Evolutionary conservation across 2,329 filamentous ascomycete species (phyloP), one percentile per base, ranked within the genome.

Genomic region (Ascochyta rabiei): DNA sequence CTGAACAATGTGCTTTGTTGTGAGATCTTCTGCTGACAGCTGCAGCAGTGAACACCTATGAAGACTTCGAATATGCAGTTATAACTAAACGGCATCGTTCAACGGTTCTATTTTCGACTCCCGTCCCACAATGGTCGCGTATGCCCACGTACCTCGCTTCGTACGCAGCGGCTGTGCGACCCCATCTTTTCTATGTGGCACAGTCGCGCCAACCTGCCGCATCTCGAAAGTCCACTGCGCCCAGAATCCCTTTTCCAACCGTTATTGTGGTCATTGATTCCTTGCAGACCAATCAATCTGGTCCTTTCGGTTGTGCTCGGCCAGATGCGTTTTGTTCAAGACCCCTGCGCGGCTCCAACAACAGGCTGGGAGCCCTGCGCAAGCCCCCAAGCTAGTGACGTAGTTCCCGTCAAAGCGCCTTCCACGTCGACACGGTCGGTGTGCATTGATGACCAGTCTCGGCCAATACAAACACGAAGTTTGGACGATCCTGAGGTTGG

Each of bases 381-480:
- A 53, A 59, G 53, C 53, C 33, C 48, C 41, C 28, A 43, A 34
- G 44, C 51, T 54, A 54, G 51, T 52, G 56, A 54, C 53, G 53
- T 56, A 56, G 53, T 46, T 41, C 42, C 35, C 38, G 47, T 56
- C 47, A 47, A 47, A 50, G 53, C 47, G 46, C 43, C 46, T 34
- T 51, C 53, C 64, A 67, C 64, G 64, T 67, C 61, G 59, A 67
- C 57, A 47, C 54, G 53, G 59, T 57, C 60, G 48, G 53, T 61
- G 60, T 62, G 57, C 44, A 40, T 48, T 48, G 35, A 53, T 35
- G 42, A 40, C 53, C 50, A 21, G 18, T 46, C 23, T 44, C 34
- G 34, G 39, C 52, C 52, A 54, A 54, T 54, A 54, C 52, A 58
- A 47, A 43, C 16, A 37, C 45, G 16, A 40, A 49, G 18, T n/a